A percentile compares a stretch with the other conserved stretches of the same genome.
Conservation (phyloP, 1,284 basidiomycete genomes). For the Ceratobasidium sp. region DNA sequence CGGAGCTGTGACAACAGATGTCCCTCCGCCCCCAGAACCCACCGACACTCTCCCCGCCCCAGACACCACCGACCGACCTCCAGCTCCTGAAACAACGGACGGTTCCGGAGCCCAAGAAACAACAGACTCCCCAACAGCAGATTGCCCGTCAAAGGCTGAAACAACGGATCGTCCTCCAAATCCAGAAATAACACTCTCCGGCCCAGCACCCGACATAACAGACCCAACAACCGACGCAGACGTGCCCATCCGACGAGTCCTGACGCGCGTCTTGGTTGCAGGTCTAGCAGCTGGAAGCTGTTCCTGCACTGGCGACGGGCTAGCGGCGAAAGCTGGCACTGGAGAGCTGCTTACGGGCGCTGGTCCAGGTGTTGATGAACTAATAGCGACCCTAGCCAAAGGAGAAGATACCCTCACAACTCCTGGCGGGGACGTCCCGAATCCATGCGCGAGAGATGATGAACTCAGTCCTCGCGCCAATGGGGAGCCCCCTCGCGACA, state of each 20-base stretch:
- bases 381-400: no score
- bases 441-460: no score
- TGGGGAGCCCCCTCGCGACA: no score
- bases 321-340: neutral
- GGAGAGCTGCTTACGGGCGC: neutral
- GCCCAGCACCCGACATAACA: constrained; percentile 1
- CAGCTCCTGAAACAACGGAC: neutral
- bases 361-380: neutral
- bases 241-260: constrained; percentile 30
- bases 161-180: constrained; percentile 1
- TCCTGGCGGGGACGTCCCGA: no score
- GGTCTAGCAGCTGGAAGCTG: neutral
- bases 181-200: constrained; percentile 24
- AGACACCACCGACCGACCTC: neutral
- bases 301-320: neutral
- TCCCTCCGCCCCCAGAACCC: neutral
- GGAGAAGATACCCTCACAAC: no score
- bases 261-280: neutral
- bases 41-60: neutral
- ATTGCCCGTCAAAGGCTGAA: neutral
- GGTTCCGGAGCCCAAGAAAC: neutral
- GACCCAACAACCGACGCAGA: constrained; percentile 13
- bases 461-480: no score
- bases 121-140: constrained; percentile 4
- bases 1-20: neutral